phyloP scores from a whole-genome alignment of 257 asterid genomes.

The Solanum pennellii region DNA sequence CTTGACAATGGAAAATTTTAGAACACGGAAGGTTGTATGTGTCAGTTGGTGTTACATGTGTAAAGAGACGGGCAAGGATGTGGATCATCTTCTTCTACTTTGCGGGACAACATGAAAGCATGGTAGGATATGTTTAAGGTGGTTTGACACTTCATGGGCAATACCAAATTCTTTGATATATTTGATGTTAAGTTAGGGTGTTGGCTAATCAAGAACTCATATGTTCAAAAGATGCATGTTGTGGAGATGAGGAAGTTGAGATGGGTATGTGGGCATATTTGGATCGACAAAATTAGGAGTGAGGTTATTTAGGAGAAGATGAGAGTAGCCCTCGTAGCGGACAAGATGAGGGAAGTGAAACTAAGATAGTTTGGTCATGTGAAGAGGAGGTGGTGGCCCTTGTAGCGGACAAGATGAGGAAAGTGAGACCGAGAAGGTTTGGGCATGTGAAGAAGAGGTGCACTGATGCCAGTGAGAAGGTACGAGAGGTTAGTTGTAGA shows the following conservation, averaged over 20 bases:
- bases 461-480: neutral
- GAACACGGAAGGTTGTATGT: neutral
- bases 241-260: neutral
- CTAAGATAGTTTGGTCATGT: neutral
- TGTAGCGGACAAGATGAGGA: neutral
- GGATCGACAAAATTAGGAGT: neutral
- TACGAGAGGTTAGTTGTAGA: neutral
- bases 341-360: neutral
- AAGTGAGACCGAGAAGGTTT: neutral
- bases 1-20: neutral
- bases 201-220: neutral
- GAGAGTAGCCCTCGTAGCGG: neutral
- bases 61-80: neutral
- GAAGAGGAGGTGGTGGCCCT: neutral
- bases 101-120: neutral
- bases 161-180: neutral
- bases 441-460: neutral
- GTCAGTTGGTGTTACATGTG: neutral
- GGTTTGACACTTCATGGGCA: neutral
- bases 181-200: neutral
- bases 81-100: neutral
- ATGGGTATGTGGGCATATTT: neutral
- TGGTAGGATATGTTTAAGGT: neutral
- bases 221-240: neutral
- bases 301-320: neutral